Base-by-base conservation (phyloP, 805 yeast species). In the Kodamaea neixiangensis region DNA sequence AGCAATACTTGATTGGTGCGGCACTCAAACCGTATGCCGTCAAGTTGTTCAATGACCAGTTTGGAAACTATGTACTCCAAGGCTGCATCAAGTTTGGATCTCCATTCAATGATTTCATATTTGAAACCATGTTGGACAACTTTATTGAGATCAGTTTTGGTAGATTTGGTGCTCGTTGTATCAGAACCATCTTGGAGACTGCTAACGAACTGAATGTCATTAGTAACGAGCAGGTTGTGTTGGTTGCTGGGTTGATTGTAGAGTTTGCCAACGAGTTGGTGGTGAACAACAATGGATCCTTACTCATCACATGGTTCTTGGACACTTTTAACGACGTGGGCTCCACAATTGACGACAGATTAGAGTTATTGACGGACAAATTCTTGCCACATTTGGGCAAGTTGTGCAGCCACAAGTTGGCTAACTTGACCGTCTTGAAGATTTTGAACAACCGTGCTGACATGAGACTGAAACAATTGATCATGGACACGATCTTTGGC, bases 21-120 rank as follows among this genome's bases (percentile, higher is more conserved):
- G 81, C 90, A 38, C 77, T 94, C 55, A 80, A 82, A 53, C 94
- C 96, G 1, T 91, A 87, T 62, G 81, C 94, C 44, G 89, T 87
- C 0, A 89, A 92, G 46, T 74, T 94, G 57, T 87, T 94, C 65
- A 86, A 91, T 62, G 99, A 94, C 65, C 98, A 94, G 65, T 94
- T 88, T 74, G 99, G 98, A 54, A 94, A 94, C 67, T 94, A 94
- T 66, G 97, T 92, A 14, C 81, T 94, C 49, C 99, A 94, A 70
- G 89, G 97, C 50, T 94, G 97, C 61, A 78, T 92, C 58, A 89
- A 89, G 63, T 93, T 92, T 72, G 94, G 93, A 0, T 71, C 87
- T 5, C 97, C 97, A 0, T 91, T 85, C 79, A 89, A 88, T 64
- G 90, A 89, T 62, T 93, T 93, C 62, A 87, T 94, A 39, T 87